These are phyloP conservation scores for Pinguiococcus pyrenoidosus DNA, from an alignment of 108 stramenopile genomes.

Conservation along the genomic window DNA sequence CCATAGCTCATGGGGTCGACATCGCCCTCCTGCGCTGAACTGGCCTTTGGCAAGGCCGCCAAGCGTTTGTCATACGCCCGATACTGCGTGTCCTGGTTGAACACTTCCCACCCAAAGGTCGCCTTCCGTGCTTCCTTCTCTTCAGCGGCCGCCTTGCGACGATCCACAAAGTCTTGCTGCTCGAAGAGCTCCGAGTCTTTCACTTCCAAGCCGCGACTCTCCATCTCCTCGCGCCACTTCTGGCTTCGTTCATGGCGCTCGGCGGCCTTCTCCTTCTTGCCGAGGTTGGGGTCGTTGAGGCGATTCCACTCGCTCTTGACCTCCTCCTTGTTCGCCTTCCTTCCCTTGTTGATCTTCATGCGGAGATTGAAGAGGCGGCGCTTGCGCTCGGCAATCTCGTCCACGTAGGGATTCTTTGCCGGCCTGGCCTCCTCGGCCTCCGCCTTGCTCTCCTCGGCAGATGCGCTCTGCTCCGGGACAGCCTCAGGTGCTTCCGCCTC, in stretches of 20 bases:
- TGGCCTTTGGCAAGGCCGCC: constrained; percentile 20
- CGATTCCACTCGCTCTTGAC: constrained; percentile 21
- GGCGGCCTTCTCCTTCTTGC: not conserved
- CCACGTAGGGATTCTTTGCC: not conserved
- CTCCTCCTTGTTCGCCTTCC: constrained; percentile 14
- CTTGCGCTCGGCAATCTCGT: not conserved
- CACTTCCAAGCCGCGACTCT: constrained; percentile 17
- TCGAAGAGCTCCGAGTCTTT: constrained; percentile 25
- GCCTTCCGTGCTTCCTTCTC: constrained; percentile 33
- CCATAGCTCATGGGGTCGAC: constrained; percentile 33
- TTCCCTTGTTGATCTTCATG: constrained; percentile 4
- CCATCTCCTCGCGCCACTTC: constrained; percentile 23
- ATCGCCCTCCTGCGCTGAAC: constrained; percentile 1
- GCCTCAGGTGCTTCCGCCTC: too few species aligned
- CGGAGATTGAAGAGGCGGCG: not conserved
- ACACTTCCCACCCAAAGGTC: constrained; percentile 37
- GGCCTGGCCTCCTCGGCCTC: not conserved
- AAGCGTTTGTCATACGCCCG: constrained; percentile 37
- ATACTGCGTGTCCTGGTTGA: constrained; percentile 32
- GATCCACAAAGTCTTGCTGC: constrained; percentile 7
- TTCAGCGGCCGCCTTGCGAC: not conserved
- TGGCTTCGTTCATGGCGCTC: constrained; percentile 7
- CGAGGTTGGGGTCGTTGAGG: constrained; percentile 4
- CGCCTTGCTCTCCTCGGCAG: not conserved
- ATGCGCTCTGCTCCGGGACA: too few species aligned